These are phyloP conservation scores for Toxoplasma gondii DNA, from an alignment of 169 alveolate species.

Conservation along the genomic window DNA sequence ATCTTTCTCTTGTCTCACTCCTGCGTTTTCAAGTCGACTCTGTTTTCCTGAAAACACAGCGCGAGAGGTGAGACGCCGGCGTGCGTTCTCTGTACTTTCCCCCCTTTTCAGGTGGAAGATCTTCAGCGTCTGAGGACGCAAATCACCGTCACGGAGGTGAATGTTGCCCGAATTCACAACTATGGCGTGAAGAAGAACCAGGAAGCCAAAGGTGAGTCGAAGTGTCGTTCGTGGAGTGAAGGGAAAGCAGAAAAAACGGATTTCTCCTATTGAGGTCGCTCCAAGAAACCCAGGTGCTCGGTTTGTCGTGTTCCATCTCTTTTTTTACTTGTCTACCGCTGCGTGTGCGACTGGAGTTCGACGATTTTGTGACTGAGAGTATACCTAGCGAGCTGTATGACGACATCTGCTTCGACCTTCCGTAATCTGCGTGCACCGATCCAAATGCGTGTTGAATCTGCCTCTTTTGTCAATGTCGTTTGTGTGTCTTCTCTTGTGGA, in stretches of 20 bases:
- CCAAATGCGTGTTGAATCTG: too few species aligned
- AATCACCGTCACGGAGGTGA: slow-evolving; percentile 87
- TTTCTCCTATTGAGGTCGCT: background rate
- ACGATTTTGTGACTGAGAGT: too few species aligned
- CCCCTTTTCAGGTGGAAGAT: slow-evolving; percentile 76
- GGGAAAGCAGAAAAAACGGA: background rate
- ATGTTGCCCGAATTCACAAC: slow-evolving; percentile 89
- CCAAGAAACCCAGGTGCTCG: too few species aligned
- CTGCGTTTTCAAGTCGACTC: background rate
- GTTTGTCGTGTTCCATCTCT: too few species aligned
- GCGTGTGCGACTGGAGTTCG: too few species aligned
- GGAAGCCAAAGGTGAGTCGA: slow-evolving; percentile 53
- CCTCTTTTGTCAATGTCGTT: too few species aligned
- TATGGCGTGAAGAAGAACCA: slow-evolving; percentile 77
- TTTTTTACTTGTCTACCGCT: too few species aligned
- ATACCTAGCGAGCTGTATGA: too few species aligned
- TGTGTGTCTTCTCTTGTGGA: too few species aligned
- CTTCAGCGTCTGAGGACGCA: slow-evolving; percentile 84
- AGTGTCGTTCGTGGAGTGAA: background rate
- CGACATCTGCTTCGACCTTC: too few species aligned
- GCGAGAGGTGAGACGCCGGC: slow-evolving; percentile 25
- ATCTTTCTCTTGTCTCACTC: background rate
- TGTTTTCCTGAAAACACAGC: background rate
- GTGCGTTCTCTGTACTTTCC: slow-evolving; percentile 25
- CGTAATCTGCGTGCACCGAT: too few species aligned